Base-by-base conservation (phyloP, 75 land plant species). In the Picea sitchensis region DNA sequence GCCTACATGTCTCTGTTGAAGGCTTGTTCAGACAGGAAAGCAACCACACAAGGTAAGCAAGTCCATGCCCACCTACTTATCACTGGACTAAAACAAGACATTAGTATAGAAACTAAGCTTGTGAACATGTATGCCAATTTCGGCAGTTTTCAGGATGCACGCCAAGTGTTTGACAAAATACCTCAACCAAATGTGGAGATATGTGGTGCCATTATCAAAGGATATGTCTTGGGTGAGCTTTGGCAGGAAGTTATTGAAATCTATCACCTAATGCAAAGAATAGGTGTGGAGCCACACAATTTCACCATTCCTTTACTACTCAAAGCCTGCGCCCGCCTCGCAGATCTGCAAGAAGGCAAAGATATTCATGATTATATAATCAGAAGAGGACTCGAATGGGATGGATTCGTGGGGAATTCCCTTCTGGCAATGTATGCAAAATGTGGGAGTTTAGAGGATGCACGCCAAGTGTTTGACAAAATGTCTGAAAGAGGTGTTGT, bases 381-480 rank as follows among this genome's bases (percentile, higher is more conserved):
- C 59, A 85, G 80, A 76, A 72, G 73, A 2, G 85, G 85, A 31
- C 47, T 83, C 58, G 80, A 60, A 5, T 20, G 21, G 6, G 80
- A 90, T 69, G 26, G 31, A 21, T 79, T 73, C 34, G 75, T 88
- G 15, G 71, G 34, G 57, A 86, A 90, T 58, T 82, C 82, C 17
- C 63, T 90, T 41, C 61, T 90, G 26, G 76, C 47, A 63, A 76
- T 90, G 90, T 90, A 88, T 59, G 72, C 86, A 11, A 68, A 75
- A 59, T 81, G 83, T 38, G 90, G 88, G 18, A 21, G 61, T 9
- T 14, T 88, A 30, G 76, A 61, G 20, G 21, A 67, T 32, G 92
- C 92, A 1, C 79, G 82, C 26, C 72, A 57, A 0, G 73, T 90
- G 75, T 90, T 90, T 59, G 86, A 86, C 54, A 87, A 77, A 82